phyloP scores from a whole-genome alignment of 257 asterid genomes.

The Sherardia arvensis region DNA sequence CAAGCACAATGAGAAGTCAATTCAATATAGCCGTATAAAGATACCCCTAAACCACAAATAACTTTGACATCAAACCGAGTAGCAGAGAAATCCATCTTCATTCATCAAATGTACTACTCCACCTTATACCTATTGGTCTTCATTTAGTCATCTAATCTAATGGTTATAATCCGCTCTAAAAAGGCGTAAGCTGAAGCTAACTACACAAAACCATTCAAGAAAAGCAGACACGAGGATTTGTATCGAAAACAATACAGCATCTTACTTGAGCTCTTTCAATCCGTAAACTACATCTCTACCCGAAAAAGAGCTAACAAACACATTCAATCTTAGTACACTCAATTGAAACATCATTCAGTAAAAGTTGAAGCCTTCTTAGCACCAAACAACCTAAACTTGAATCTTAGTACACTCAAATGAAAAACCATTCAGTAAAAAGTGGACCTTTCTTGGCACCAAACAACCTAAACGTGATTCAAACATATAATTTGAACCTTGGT shows the following conservation, averaged over 20 bases:
- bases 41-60: neutral
- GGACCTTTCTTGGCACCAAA: too few species aligned
- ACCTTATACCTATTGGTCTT: neutral
- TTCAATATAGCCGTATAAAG: neutral
- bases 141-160: neutral
- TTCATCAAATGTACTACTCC: neutral
- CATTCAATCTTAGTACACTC: neutral
- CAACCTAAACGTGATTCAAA: neutral
- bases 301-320: neutral
- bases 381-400: too few species aligned
- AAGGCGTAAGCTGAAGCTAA: too few species aligned
- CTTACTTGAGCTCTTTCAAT: neutral
- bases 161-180: too few species aligned
- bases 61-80: neutral
- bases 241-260: neutral
- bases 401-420: too few species aligned
- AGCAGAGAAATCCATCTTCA: neutral
- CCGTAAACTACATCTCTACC: neutral
- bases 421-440: too few species aligned
- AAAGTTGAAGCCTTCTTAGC: too few species aligned
- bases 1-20: slow-evolving; percentile 4
- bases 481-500: neutral
- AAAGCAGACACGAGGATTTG: neutral
- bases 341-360: too few species aligned
- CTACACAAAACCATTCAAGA: too few species aligned